phyloP scores from a whole-genome alignment of 2,329 filamentous ascomycete genomes.

The Elsinoe necatrix region DNA sequence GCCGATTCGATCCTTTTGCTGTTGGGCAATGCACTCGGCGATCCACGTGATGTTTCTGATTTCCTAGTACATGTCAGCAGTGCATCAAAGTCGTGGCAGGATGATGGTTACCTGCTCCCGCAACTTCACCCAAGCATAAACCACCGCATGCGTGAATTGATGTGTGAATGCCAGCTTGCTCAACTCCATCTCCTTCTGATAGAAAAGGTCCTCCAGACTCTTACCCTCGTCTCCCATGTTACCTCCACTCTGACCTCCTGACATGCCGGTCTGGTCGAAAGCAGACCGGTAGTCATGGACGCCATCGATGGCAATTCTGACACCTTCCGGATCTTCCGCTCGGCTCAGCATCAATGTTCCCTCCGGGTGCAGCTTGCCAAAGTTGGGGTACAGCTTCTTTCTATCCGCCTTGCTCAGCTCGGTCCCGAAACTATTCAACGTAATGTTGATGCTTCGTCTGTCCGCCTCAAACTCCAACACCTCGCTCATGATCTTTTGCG shows the following conservation, averaged over 20 bases:
- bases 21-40: conserved; percentile 97
- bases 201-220: conserved; percentile 95
- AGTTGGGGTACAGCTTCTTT: conserved; percentile 90
- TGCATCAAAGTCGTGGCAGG: background rate
- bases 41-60: conserved; percentile 99
- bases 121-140: conserved; percentile 96
- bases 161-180: conserved; percentile 90
- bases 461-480: conserved; percentile 96
- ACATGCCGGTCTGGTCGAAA: conserved; percentile 83
- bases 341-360: conserved; percentile 90
- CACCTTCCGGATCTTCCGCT: conserved; percentile 90
- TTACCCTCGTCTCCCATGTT: conserved; percentile 72
- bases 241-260: conserved; percentile 58
- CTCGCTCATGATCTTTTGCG: conserved; percentile 89
- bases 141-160: conserved; percentile 89
- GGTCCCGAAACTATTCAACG: conserved; percentile 95
- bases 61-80: conserved; percentile 55
- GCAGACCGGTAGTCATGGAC: conserved; percentile 90
- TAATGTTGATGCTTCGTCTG: conserved; percentile 95
- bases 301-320: conserved; percentile 85
- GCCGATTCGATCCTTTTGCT: conserved; percentile 96
- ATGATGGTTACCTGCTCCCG: conserved; percentile 72
- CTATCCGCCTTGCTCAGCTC: conserved; percentile 89
- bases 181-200: conserved; percentile 99
- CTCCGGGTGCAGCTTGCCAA: conserved; percentile 87